Evolutionary conservation across 768 basidiomycete species (phyloP), one percentile per base, ranked within the genome.

Genomic region (Gymnopilus dilepis): DNA sequence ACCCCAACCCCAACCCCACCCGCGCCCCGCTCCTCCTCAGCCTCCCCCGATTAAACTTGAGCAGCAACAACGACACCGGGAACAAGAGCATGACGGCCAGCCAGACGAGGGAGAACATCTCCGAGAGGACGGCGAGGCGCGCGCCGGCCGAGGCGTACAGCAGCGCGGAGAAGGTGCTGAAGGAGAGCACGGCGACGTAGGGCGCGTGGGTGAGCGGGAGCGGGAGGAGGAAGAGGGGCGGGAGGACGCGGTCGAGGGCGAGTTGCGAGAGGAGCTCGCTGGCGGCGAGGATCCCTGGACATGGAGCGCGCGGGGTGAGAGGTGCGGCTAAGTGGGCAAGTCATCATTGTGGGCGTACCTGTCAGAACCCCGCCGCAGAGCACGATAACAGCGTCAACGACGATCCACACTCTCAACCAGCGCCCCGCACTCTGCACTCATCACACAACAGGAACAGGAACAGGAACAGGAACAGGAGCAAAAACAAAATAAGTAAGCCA

Each of bases 61-160:
- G 74, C 4, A 90, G 62, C 4, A 90, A 68, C 3, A 86, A 74
- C 2, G 87, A 83, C 15, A 87, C 41, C 0, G 89, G 87, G 66
- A 89, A 91, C 21, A 90, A 70, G 0, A 78, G 69, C 86, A 90
- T 89, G 31, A 88, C 83, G 2, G 81, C 76, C 21, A 90, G 77
- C 87, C 88, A 91, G 13, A 82, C 84, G 5, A 90, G 78, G 4
- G 87, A 84, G 75, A 90, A 90, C 87, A 89, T 87, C 60, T 85
- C 81, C 0, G 87, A 89, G 26, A 91, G 72, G 17, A 88, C 72
- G 4, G 59, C 65, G 19, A 90, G 70, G 61, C 75, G 78, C 11
- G 84, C 84, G 1, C 84, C 84, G 1, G 87, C 78, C 50, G 80
- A 83, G 0, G 84, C 84, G 68, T 90, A 92, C 4, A 92, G 69